Conservation (phyloP, 2,329 filamentous ascomycete genomes). For the Aspergillus nomiae region DNA sequence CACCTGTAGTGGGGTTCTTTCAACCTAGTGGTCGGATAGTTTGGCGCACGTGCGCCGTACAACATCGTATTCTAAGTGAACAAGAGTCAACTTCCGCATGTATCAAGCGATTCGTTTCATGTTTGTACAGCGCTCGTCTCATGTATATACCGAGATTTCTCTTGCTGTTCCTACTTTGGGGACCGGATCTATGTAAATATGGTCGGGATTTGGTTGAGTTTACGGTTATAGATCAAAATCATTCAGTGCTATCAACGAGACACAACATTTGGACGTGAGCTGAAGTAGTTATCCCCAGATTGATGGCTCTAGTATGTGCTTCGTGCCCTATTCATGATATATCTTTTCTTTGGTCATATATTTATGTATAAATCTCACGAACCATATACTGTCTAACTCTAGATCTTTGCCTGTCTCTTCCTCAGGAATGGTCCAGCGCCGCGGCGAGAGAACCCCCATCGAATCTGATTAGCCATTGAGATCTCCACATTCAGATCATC, state of each 20-base stretch:
- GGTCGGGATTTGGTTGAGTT: not conserved
- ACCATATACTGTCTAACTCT: not conserved
- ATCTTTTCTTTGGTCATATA: not conserved
- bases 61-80: not conserved
- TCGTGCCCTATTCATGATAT: not conserved
- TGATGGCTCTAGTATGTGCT: not conserved
- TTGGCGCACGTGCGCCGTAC: not conserved
- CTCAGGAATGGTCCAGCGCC: constrained; percentile 18
- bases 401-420: constrained; percentile 15
- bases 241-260: not conserved
- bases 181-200: not conserved
- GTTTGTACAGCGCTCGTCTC: not conserved
- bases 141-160: not conserved
- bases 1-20: not conserved
- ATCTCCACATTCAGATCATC: constrained; percentile 71
- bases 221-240: not conserved
- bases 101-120: not conserved
- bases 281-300: not conserved
- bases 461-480: constrained; percentile 70
- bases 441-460: constrained; percentile 53
- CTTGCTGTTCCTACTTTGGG: not conserved
- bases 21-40: not conserved
- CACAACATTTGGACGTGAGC: too few species aligned
- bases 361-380: not conserved
- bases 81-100: not conserved